Evolutionary conservation across 1,284 basidiomycete species (phyloP).

Genomic region (Albatrellus sp.): DNA sequence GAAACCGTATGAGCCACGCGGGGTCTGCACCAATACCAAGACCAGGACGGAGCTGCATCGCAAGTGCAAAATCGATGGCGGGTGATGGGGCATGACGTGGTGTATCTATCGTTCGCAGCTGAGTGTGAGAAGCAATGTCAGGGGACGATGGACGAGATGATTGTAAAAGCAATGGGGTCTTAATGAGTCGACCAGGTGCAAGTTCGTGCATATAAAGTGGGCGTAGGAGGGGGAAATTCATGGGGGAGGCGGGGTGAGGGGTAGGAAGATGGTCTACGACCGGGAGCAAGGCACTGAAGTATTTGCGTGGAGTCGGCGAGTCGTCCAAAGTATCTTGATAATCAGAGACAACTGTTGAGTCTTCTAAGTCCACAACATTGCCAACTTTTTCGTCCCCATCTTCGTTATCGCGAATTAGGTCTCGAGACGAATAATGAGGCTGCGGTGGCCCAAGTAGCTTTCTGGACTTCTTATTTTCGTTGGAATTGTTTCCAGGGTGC

Average conservation of each 20-base stretch:
- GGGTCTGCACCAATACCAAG: slow-evolving; percentile 55
- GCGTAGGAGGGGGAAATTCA: slow-evolving; percentile 15
- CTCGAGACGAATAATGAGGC: too few species aligned
- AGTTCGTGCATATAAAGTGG: slow-evolving; percentile 21
- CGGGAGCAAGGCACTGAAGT: slow-evolving; percentile 10
- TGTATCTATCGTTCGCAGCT: slow-evolving; percentile 12
- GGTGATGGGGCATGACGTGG: slow-evolving; percentile 25
- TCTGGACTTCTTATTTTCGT: background rate
- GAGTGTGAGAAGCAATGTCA: background rate
- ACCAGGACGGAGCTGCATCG: slow-evolving; percentile 61
- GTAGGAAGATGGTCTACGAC: slow-evolving; percentile 19
- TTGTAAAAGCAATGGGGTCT: slow-evolving; percentile 3
- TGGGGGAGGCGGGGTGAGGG: slow-evolving; percentile 19
- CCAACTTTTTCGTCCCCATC: slow-evolving; percentile 1
- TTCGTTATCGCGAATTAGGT: too few species aligned
- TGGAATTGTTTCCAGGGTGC: too few species aligned
- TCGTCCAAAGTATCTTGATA: slow-evolving; percentile 23
- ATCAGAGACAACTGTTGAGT: slow-evolving; percentile 13
- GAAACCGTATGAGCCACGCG: slow-evolving; percentile 65
- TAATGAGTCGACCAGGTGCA: background rate
- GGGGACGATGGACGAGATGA: background rate
- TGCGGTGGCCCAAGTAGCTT: background rate
- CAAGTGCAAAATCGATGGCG: slow-evolving; percentile 55
- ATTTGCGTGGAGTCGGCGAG: slow-evolving; percentile 12
- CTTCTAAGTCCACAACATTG: slow-evolving; percentile 8